These are phyloP conservation scores for Talaromyces liani DNA, from an alignment of 495 filamentous ascomycete species.

Conservation along the genomic window DNA sequence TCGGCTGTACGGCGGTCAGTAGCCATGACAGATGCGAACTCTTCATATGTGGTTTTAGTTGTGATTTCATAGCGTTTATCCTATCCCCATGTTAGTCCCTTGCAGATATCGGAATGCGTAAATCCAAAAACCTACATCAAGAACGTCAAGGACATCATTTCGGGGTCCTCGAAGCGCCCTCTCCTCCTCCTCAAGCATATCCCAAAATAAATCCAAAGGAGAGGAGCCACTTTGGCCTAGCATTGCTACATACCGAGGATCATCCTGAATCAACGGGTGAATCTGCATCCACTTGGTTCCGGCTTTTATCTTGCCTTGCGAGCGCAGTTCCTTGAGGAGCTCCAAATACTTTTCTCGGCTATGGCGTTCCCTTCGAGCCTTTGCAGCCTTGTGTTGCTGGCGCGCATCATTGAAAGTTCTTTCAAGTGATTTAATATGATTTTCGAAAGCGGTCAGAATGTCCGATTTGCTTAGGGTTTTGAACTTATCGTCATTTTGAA, in stretches of 20 bases:
- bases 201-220: constrained; percentile 95
- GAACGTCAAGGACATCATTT: constrained; percentile 81
- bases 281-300: constrained; percentile 85
- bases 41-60: constrained; percentile 75
- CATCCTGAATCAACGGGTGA: constrained; percentile 67
- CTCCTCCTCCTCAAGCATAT: constrained; percentile 91
- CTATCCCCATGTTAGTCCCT: constrained; percentile 26
- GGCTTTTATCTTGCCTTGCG: constrained; percentile 78
- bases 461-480: constrained; percentile 80
- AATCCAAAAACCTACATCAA: constrained; percentile 59
- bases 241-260: constrained; percentile 77
- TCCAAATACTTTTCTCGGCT: constrained; percentile 71
- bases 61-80: constrained; percentile 88
- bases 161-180: constrained; percentile 68
- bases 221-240: constrained; percentile 82
- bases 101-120: neutral
- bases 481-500: constrained; percentile 84
- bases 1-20: constrained; percentile 79
- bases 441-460: constrained; percentile 87
- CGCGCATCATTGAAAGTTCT: constrained; percentile 81
- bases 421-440: constrained; percentile 87
- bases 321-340: constrained; percentile 65
- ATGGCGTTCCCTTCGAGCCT: constrained; percentile 73
- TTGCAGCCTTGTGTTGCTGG: constrained; percentile 76
- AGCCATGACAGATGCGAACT: constrained; percentile 70